Evolutionary conservation across 176 grass and related monocot species (phyloP), one percentile per base, ranked within the genome.

Genomic region (Dendrocalamus sinicus): DNA sequence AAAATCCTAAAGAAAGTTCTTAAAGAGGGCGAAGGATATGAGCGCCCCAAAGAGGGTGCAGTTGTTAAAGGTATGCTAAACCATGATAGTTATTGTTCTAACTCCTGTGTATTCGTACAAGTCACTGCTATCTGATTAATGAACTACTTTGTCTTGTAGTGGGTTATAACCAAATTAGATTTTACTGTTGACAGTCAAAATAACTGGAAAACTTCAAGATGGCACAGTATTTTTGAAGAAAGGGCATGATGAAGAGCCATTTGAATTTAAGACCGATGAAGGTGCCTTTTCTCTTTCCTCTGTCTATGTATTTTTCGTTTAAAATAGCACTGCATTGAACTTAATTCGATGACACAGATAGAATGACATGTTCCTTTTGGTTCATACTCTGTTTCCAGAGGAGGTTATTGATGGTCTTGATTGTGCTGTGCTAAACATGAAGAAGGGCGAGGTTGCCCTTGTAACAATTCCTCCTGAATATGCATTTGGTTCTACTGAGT

Each of bases 1-100:
- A 96, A 99, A 91, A 99, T 99, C 39, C 88, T 96, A 32, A 99
- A 96, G 59, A 99, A 94, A 74, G 92, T 99, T 81, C 79, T 99
- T 14, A 92, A 83, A 83, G 96, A 98, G 91, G 96, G 92, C 9
- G 92, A 96, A 47, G 94, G 94, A 12, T 99, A 91, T 69, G 94
- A 99, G 23, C 83, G 74, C 14, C 97, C 94, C 40, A 96, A 99
- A 16, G 97, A 99, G 76, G 97, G 97, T 75, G 84, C 94, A 39
- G 82, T 85, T 61, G 97, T 94, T 60, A 90, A 85, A 85, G 97
- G 97, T 99, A 84, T 35, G 64, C 12, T 80, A 59, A 63, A 46
- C 12, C 44, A 40, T 51, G 44, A 16, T 61, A 37, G 10, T 44
- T 44, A 8, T 40, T 83, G 41, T 41, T 48, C 16, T 46, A 46